Conservation (phyloP, 345 rosid genomes). For the Acer saccharum region DNA sequence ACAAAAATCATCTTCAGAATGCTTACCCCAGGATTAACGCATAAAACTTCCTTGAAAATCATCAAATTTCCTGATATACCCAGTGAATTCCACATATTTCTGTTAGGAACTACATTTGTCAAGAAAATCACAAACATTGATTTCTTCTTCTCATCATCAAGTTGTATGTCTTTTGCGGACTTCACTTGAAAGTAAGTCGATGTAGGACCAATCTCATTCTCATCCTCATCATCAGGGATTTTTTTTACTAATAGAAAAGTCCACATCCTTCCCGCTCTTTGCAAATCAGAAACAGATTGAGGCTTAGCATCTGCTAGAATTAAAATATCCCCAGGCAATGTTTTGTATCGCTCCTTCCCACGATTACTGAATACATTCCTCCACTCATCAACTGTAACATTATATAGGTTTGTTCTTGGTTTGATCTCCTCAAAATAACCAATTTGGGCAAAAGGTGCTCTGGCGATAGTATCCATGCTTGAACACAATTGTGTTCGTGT, state of each 20-base stretch:
- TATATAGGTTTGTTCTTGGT: constrained; percentile 14
- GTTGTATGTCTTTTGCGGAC: constrained; percentile 12
- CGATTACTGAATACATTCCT: constrained; percentile 22
- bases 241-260: constrained; percentile 26
- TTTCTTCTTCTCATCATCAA: constrained; percentile 7
- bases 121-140: constrained; percentile 35
- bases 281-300: constrained; percentile 36
- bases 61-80: constrained; percentile 26
- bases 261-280: constrained; percentile 34
- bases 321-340: constrained; percentile 42
- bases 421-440: not conserved
- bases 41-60: constrained; percentile 29
- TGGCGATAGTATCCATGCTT: constrained; percentile 33
- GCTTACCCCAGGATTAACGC: constrained; percentile 35
- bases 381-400: constrained; percentile 37
- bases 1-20: not conserved
- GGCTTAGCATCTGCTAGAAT: constrained; percentile 39
- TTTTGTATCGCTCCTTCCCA: constrained; percentile 35
- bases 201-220: not conserved
- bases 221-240: not conserved
- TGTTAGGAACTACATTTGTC: constrained; percentile 34
- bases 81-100: constrained; percentile 43
- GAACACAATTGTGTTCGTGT: constrained; percentile 40
- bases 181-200: constrained; percentile 25
- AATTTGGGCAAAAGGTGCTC: constrained; percentile 37